Percentiles rank a stretch among this genome's conserved stretches.
Evolutionary conservation across 2,329 filamentous ascomycete genomes (phyloP).

Genomic region (Myriosclerotinia curreyana): DNA sequence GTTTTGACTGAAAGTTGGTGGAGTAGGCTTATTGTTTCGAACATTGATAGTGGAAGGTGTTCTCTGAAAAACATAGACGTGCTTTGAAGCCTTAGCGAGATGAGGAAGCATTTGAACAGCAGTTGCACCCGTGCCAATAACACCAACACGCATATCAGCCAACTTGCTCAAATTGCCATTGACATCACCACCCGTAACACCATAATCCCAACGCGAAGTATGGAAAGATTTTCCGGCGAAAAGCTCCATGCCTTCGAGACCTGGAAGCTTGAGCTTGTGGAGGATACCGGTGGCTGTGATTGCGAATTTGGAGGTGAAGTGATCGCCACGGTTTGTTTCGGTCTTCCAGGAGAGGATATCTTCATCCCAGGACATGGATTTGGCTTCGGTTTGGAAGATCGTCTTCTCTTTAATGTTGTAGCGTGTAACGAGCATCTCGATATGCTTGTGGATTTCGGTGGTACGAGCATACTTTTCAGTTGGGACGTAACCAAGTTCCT

Average conservation of each 20-base stretch:
- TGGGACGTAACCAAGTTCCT: conserved; percentile 40
- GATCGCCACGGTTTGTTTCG: conserved; percentile 50
- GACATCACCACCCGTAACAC: conserved; percentile 40
- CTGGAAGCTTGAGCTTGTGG: conserved; percentile 54
- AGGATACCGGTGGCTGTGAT: conserved; percentile 58
- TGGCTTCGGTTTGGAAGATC: conserved; percentile 54
- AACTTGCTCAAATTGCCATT: conserved; percentile 38
- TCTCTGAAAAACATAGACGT: conserved; percentile 54
- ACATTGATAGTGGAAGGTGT: conserved; percentile 59
- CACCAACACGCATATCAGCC: conserved; percentile 52
- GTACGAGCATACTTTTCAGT: conserved; percentile 58
- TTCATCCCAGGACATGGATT: conserved; percentile 55
- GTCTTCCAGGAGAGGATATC: conserved; percentile 50
- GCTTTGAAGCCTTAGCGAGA: conserved; percentile 49
- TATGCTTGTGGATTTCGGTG: conserved; percentile 56
- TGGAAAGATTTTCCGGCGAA: conserved; percentile 50
- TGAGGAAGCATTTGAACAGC: conserved; percentile 59
- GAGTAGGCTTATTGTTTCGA: conserved; percentile 48
- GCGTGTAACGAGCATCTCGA: conserved; percentile 52
- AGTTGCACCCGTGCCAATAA: conserved; percentile 59
- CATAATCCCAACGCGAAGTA: conserved; percentile 59
- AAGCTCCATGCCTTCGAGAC: conserved; percentile 45
- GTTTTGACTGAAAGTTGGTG: conserved; percentile 30
- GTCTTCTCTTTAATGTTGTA: conserved; percentile 55
- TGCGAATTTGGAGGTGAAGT: conserved; percentile 55